Base-by-base conservation (phyloP, 805 yeast genomes). In the Cyberlindnera mrakii region DNA sequence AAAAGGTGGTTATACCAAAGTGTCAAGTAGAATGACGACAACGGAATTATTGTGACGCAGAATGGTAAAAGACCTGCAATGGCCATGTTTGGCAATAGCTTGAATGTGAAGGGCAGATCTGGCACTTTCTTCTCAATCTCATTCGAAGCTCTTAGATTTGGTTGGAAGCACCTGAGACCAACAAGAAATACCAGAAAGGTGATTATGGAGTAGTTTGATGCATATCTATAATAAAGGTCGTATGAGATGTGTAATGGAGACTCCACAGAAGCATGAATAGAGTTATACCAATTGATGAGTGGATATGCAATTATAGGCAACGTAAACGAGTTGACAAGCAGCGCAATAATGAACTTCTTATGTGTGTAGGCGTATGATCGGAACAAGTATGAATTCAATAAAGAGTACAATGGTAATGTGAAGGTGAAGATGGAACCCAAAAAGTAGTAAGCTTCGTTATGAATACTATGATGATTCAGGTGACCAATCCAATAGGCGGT, bases 1-100 rank as follows among this genome's bases (percentile, higher is more conserved):
- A 44, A 56, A 46, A 48, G 52, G 44, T 52, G 58, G 41, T 54
- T 51, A 44, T 53, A 57, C 62, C 62, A 57, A 16, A 57, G 16
- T 1, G 60, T 49, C 33, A 57, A 44, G 39, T 51, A 59, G 6
- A 53, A 35, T 3, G 57, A 51, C 13, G 62, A 60, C 29, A 60
- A 38, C 40, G 60, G 60, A 4, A 56, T 52, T 29, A 55, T 35
- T 19, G 57, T 44, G 13, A 53, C 50, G 41, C 59, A 56, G 35
- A 58, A 58, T 39, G 65, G 65, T 52, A 59, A 56, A 3, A 57
- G 40, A 3, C 60, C 65, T 11, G 57, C 52, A 33, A 60, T 52
- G 19, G 57, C 34, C 49, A 53, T 52, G 45, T 55, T 55, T 34
- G 60, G 58, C 11, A 56, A 36, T 1, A 49, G 35, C 20, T 44